These are phyloP conservation scores for Neospermospora avenae DNA, from an alignment of 2,329 filamentous ascomycete genomes.

Conservation along the genomic window DNA sequence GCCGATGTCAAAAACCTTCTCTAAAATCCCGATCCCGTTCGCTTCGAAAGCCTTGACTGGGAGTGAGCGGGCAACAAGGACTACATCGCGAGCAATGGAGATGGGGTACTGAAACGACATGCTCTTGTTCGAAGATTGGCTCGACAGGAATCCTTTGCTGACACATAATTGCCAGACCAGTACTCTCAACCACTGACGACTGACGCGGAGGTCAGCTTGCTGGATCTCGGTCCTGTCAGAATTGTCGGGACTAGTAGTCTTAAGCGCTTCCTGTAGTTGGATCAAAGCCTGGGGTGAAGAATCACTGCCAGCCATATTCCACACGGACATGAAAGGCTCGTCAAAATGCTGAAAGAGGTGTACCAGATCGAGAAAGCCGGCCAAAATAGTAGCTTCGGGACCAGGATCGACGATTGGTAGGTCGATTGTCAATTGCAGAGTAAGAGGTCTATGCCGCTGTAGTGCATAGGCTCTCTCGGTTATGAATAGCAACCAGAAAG, in stretches of 20 bases:
- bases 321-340: constrained; percentile 30
- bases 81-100: constrained; percentile 45
- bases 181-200: constrained; percentile 22
- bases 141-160: constrained; percentile 51
- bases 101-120: constrained; percentile 59
- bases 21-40: constrained; percentile 36
- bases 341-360: constrained; percentile 24
- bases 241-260: constrained; percentile 12
- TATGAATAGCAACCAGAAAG: constrained; percentile 34
- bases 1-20: constrained; percentile 37
- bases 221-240: constrained; percentile 46
- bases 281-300: constrained; percentile 13
- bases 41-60: constrained; percentile 33
- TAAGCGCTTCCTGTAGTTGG: constrained; percentile 17
- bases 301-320: constrained; percentile 27
- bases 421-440: constrained; percentile 27
- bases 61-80: constrained; percentile 25
- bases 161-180: constrained; percentile 26
- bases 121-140: constrained; percentile 51
- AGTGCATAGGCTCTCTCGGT: constrained; percentile 36
- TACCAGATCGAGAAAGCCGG: constrained; percentile 34
- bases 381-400: constrained; percentile 31
- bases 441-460: constrained; percentile 34
- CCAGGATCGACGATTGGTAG: constrained; percentile 25
- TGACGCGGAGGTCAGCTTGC: constrained; percentile 23